These are phyloP conservation scores for Xylaria cubensis DNA, from an alignment of 495 filamentous ascomycete genomes.

Conservation along the genomic window DNA sequence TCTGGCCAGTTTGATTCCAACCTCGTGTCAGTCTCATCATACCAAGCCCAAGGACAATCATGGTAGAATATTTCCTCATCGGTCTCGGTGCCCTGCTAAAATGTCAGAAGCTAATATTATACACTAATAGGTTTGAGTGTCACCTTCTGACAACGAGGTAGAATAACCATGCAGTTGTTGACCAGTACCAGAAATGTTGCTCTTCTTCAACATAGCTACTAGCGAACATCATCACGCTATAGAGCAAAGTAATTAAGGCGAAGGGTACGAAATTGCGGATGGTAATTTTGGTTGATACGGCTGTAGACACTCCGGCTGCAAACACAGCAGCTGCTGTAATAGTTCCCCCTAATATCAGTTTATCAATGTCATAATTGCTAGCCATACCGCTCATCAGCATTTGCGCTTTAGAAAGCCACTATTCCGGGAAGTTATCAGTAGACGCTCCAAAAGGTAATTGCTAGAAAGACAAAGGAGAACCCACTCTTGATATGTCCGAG, in stretches of 20 bases:
- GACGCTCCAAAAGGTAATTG: slow-evolving; percentile 23
- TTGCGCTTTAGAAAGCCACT: slow-evolving; percentile 76
- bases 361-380: slow-evolving; percentile 81
- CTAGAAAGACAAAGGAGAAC: background rate
- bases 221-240: slow-evolving; percentile 93
- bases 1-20: slow-evolving; percentile 98
- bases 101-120: slow-evolving; percentile 21
- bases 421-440: slow-evolving; percentile 6
- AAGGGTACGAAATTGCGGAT: slow-evolving; percentile 37
- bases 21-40: slow-evolving; percentile 69
- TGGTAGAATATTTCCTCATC: slow-evolving; percentile 13
- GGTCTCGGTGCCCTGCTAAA: slow-evolving; percentile 24
- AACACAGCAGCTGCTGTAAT: slow-evolving; percentile 32
- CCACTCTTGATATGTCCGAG: slow-evolving; percentile 38
- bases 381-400: slow-evolving; percentile 81
- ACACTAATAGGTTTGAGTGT: background rate
- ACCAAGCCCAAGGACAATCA: slow-evolving; percentile 44
- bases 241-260: slow-evolving; percentile 57
- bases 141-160: slow-evolving; percentile 64
- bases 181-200: slow-evolving; percentile 98
- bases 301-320: slow-evolving; percentile 33
- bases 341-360: slow-evolving; percentile 44
- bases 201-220: slow-evolving; percentile 98
- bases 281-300: slow-evolving; percentile 25
- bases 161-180: slow-evolving; percentile 76